These are phyloP conservation scores for Begonia loranthoides DNA, from an alignment of 306 rosid genomes.

Conservation along the genomic window DNA sequence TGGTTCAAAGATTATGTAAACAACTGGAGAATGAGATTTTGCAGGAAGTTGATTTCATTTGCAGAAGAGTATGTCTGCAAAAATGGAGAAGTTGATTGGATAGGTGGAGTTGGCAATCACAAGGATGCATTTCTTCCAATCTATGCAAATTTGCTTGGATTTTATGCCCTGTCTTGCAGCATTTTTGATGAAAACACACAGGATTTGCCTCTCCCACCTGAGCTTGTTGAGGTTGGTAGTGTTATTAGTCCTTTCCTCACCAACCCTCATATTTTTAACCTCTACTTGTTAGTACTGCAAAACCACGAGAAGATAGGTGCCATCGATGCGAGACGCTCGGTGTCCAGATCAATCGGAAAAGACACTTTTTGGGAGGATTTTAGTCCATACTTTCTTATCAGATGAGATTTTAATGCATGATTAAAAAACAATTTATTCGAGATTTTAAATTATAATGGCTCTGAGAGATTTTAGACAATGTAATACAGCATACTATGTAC, in stretches of 20 bases:
- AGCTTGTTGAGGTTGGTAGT: conserved; percentile 38
- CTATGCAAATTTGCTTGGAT: conserved; percentile 67
- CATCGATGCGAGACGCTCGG: conserved; percentile 10
- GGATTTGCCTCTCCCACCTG: conserved; percentile 20
- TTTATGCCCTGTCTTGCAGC: conserved; percentile 63
- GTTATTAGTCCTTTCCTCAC: conserved; percentile 44
- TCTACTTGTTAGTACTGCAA: conserved; percentile 40
- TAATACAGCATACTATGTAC: no score
- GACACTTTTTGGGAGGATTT: conserved; percentile 47
- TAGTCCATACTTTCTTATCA: conserved; percentile 73
- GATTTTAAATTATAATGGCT: no score
- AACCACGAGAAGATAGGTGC: conserved; percentile 37
- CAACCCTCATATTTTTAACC: conserved; percentile 62
- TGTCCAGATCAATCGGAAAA: conserved; percentile 14
- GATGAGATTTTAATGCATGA: conserved; percentile 14
- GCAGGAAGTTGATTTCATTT: conserved; percentile 41
- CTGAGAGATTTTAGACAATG: no score
- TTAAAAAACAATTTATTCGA: no score
- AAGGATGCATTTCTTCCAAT: conserved; percentile 87
- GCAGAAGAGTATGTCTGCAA: conserved; percentile 33
- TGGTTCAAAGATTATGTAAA: conserved; percentile 30
- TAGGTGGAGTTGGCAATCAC: conserved; percentile 93
- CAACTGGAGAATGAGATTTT: conserved; percentile 44
- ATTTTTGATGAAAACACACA: conserved; percentile 23
- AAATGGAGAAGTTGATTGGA: conserved; percentile 49